These are phyloP conservation scores for Dichomitus squalens DNA, from an alignment of 1,284 basidiomycete species.

Conservation along the genomic window DNA sequence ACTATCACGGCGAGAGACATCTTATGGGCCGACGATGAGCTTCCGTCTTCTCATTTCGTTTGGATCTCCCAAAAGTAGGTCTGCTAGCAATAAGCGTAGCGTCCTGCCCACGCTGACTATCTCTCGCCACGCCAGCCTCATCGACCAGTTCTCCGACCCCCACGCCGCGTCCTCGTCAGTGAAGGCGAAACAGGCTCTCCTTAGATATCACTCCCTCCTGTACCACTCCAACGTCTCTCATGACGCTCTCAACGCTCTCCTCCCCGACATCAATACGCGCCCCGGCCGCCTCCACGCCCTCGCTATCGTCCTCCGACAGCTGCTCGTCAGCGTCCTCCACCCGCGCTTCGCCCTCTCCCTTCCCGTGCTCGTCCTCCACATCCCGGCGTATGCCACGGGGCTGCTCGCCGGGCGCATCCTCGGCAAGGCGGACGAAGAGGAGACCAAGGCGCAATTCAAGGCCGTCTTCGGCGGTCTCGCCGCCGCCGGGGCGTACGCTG, in stretches of 20 bases:
- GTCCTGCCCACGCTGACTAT: background rate
- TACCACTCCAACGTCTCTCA: slow-evolving; percentile 81
- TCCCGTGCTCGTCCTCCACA: slow-evolving; percentile 77
- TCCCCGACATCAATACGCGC: slow-evolving; percentile 63
- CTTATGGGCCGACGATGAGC: slow-evolving; percentile 76
- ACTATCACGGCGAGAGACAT: slow-evolving; percentile 87
- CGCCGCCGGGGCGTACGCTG: slow-evolving; percentile 53
- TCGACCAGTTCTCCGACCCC: slow-evolving; percentile 75
- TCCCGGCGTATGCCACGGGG: slow-evolving; percentile 81
- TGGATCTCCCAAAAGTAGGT: slow-evolving; percentile 79
- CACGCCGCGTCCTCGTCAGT: slow-evolving; percentile 44
- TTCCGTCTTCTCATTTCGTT: slow-evolving; percentile 77
- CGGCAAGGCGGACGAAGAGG: slow-evolving; percentile 71
- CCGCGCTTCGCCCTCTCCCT: slow-evolving; percentile 83
- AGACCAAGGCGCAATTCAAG: slow-evolving; percentile 91
- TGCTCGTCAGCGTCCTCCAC: slow-evolving; percentile 70
- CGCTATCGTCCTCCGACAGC: slow-evolving; percentile 74
- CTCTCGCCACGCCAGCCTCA: slow-evolving; percentile 45
- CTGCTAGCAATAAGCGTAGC: no score
- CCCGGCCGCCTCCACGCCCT: slow-evolving; percentile 69
- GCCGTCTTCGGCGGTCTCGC: slow-evolving; percentile 79
- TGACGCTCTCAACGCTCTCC: slow-evolving; percentile 54
- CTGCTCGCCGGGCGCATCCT: slow-evolving; percentile 69
- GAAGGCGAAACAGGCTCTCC: slow-evolving; percentile 60
- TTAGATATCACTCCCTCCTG: slow-evolving; percentile 85